These are phyloP conservation scores for Coemansia sp. DNA, from an alignment of 192 early-diverging fungal genomes.

Conservation along the genomic window DNA sequence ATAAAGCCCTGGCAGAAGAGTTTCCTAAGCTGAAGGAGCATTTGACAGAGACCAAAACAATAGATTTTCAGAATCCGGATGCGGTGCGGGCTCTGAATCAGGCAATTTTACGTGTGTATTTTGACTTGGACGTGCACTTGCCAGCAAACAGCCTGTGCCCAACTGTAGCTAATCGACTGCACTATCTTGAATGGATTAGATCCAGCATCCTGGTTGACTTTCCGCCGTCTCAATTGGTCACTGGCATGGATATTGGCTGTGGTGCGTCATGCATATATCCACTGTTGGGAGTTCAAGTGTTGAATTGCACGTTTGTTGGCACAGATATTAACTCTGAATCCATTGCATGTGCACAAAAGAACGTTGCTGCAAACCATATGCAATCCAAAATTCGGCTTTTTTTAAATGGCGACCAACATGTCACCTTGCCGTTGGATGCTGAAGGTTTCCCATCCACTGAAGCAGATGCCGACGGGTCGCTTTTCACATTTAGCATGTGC, in stretches of 20 bases:
- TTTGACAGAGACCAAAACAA: conserved; percentile 9
- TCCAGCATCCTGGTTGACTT: conserved; percentile 13
- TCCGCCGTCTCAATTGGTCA: background rate
- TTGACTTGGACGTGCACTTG: conserved; percentile 26
- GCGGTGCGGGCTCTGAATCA: conserved; percentile 30
- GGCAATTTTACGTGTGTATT: conserved; percentile 33
- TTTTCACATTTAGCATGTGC: conserved; percentile 77
- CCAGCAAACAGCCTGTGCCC: conserved; percentile 36
- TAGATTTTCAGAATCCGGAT: conserved; percentile 21
- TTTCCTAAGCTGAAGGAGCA: conserved; percentile 14
- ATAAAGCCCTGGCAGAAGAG: conserved; percentile 8
- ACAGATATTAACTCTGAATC: conserved; percentile 72
- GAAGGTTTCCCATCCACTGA: conserved; percentile 18
- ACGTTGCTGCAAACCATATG: conserved; percentile 65
- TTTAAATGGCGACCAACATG: conserved; percentile 35
- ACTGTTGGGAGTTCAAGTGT: conserved; percentile 62
- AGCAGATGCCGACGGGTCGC: conserved; percentile 14
- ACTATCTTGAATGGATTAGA: conserved; percentile 34
- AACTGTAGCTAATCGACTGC: conserved; percentile 24
- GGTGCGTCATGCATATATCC: conserved; percentile 94
- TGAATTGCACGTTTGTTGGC: conserved; percentile 70
- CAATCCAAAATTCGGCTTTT: conserved; percentile 56
- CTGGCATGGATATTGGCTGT: conserved; percentile 58
- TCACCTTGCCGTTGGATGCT: conserved; percentile 11
- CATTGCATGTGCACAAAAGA: conserved; percentile 61